Evolutionary conservation across 305 asterid species (phyloP).

Genomic region (Solanum aculeatissimum): DNA sequence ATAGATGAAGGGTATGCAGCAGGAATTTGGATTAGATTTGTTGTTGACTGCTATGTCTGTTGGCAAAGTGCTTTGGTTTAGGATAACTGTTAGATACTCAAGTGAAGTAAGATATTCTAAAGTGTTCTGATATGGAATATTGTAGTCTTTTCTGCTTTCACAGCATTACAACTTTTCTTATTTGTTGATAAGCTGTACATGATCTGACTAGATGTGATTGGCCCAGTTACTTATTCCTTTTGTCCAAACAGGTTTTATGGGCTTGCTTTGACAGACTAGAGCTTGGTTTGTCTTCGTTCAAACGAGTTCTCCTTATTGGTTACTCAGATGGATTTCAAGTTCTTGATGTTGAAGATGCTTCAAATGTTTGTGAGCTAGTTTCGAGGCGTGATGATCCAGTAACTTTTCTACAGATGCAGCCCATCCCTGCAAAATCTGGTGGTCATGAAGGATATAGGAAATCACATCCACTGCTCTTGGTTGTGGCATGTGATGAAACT

Average conservation of each 20-base stretch:
- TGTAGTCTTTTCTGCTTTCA: neutral
- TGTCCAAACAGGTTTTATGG: slow-evolving; percentile 69
- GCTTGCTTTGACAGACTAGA: slow-evolving; percentile 92
- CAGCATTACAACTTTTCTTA: neutral
- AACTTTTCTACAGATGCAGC: slow-evolving; percentile 80
- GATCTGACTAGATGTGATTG: neutral
- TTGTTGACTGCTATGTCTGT: neutral
- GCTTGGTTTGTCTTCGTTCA: slow-evolving; percentile 34
- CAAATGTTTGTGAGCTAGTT: slow-evolving; percentile 70
- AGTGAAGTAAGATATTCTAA: neutral
- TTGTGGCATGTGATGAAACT: slow-evolving; percentile 68
- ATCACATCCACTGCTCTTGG: slow-evolving; percentile 69
- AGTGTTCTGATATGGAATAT: neutral
- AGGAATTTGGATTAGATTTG: neutral
- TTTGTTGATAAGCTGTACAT: neutral
- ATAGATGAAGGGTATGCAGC: neutral
- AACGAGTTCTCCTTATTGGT: slow-evolving; percentile 77
- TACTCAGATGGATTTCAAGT: slow-evolving; percentile 93
- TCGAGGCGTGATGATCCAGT: slow-evolving; percentile 97
- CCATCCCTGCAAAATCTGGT: slow-evolving; percentile 54
- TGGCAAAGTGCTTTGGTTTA: neutral
- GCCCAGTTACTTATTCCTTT: neutral
- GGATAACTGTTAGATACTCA: neutral
- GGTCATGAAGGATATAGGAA: slow-evolving; percentile 43
- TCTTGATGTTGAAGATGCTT: slow-evolving; percentile 82